Evolutionary conservation across 176 grass and related monocot species (phyloP), one percentile per base, ranked within the genome.

Genomic region (Eleusine coracana): DNA sequence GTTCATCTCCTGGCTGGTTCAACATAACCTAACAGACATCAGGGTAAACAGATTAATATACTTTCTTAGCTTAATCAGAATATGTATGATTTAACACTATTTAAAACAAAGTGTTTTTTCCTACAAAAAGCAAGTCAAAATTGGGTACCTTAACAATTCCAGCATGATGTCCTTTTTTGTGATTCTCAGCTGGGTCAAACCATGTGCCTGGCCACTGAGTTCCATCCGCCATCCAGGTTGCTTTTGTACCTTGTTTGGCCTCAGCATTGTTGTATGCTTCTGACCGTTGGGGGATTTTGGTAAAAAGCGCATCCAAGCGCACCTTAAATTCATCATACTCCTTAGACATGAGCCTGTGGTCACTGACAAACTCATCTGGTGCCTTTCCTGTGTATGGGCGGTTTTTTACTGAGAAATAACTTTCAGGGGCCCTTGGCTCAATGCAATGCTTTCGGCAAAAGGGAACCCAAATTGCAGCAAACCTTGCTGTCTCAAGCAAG

Each of bases 391-490:
- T 71, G 52, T 84, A 85, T 6, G 82, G 70, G n/a, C 76, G 82
- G 6, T 71, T 50, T 65, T 89, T 85, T 7, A 85, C 54, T 36
- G 77, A 10, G 70, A 89, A 89, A 75, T 89, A 89, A 65, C 82
- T 89, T 77, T 85, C 77, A 40, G 87, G 87, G 38, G 82, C 82
- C 68, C 87, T 84, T 36, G 87, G 87, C 18, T 89, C 87, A 76
- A 89, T 85, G 82, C 51, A 63, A 45, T 89, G 87, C 23, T 89
- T 89, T 61, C 82, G 71, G 87, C 87, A 89, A 76, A 89, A 89
- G 18, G 87, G 87, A 45, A 89, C 87, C 87, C 87, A 89, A 17
- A 81, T 21, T 6, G 8, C 27, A 38, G 82, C 87, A 63, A 89
- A 89, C 67, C 63, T 85, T 76, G 82, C 64, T 27, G 82, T 80